These are phyloP conservation scores for Cryphonectria japonica DNA, from an alignment of 2,329 filamentous ascomycete genomes.

Conservation along the genomic window DNA sequence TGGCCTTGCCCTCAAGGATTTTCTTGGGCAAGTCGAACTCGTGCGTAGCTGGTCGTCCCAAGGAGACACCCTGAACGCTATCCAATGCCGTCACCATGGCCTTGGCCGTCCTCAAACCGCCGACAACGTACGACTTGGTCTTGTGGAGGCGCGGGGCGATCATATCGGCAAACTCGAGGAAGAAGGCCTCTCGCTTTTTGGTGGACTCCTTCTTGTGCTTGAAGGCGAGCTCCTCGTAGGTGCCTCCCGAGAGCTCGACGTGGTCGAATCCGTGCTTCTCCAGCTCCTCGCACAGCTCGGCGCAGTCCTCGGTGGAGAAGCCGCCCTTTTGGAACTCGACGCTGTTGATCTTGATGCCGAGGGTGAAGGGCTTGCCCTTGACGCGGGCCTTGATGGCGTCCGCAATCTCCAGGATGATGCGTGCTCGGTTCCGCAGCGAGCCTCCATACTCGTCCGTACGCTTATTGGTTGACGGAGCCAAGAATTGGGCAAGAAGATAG, in stretches of 20 bases:
- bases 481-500: constrained; percentile 49
- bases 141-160: constrained; percentile 50
- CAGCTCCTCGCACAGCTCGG: constrained; percentile 50
- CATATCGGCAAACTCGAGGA: constrained; percentile 58
- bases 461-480: constrained; percentile 42
- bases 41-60: constrained; percentile 56
- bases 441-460: constrained; percentile 46
- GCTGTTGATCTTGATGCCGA: constrained; percentile 63
- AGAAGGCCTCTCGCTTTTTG: constrained; percentile 59
- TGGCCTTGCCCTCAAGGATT: constrained; percentile 50
- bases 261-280: constrained; percentile 57
- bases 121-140: constrained; percentile 58
- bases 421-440: constrained; percentile 49
- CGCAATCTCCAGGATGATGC: constrained; percentile 51
- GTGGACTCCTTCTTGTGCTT: constrained; percentile 56
- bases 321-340: constrained; percentile 59
- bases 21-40: constrained; percentile 50
- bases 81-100: constrained; percentile 59
- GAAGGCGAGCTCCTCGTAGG: constrained; percentile 58
- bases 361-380: constrained; percentile 43
- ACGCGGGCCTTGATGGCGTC: constrained; percentile 41
- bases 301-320: constrained; percentile 54
- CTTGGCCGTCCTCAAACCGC: constrained; percentile 55
- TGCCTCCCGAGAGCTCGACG: constrained; percentile 63
- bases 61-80: constrained; percentile 58